Evolutionary conservation across 495 filamentous ascomycete species (phyloP).

Genomic region (Penicillium chermesinum): DNA sequence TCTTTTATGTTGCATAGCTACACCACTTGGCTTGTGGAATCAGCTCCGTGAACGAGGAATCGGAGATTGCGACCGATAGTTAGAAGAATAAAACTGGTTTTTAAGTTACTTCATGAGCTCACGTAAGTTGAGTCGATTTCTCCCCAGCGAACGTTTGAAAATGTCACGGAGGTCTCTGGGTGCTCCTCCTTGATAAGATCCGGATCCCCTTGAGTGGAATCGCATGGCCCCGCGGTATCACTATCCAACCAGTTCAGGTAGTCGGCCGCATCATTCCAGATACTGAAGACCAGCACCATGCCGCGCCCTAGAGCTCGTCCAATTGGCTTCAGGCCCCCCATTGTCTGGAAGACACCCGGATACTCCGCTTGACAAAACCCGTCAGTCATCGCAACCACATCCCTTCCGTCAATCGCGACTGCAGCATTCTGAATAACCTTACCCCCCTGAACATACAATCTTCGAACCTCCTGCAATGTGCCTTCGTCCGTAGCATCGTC

Average conservation of each 20-base stretch:
- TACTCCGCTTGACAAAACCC: slow-evolving; percentile 14
- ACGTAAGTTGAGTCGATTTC: slow-evolving; percentile 32
- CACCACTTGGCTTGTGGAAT: slow-evolving; percentile 1
- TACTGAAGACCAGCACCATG: slow-evolving; percentile 62
- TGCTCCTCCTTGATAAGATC: slow-evolving; percentile 21
- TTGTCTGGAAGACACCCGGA: slow-evolving; percentile 12
- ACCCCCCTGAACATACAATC: slow-evolving; percentile 59
- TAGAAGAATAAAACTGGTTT: slow-evolving; percentile 7
- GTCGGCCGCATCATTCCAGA: slow-evolving; percentile 56
- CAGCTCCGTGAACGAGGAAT: not conserved
- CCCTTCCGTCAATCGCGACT: slow-evolving; percentile 9
- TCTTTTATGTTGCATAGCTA: slow-evolving; percentile 14
- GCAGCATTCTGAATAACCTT: slow-evolving; percentile 42
- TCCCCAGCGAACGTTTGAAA: slow-evolving; percentile 34
- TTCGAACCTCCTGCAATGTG: slow-evolving; percentile 50
- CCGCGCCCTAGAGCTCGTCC: slow-evolving; percentile 44
- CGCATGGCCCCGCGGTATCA: slow-evolving; percentile 54
- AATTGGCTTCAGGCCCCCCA: slow-evolving; percentile 27
- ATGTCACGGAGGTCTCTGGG: slow-evolving; percentile 28
- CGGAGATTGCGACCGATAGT: slow-evolving; percentile 1
- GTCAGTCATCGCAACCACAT: slow-evolving; percentile 24
- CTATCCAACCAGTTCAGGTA: slow-evolving; percentile 64
- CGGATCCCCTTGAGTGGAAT: slow-evolving; percentile 32
- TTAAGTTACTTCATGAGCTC: not conserved
- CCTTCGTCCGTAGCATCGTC: slow-evolving; percentile 40